Conservation (phyloP, 768 basidiomycete species). For the Leucocoprinus sp. region DNA sequence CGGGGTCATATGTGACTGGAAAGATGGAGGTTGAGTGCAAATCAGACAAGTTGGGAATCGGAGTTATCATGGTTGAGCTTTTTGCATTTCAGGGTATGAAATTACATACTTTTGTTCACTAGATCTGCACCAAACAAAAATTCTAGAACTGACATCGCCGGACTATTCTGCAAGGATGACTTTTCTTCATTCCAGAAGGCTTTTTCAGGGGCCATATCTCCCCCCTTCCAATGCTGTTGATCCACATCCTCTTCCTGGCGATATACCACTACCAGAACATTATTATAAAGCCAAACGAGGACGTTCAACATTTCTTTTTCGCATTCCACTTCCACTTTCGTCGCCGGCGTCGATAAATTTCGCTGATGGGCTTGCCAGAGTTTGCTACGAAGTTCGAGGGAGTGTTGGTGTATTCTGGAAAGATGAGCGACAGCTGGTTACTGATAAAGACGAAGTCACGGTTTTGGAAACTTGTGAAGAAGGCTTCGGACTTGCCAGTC, state of each 20-base stretch:
- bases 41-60: constrained; percentile 68
- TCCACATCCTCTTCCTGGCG: constrained; percentile 47
- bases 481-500: constrained; percentile 12
- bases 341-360: constrained; percentile 69
- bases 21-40: constrained; percentile 77
- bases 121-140: constrained; percentile 3
- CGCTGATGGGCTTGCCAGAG: constrained; percentile 56
- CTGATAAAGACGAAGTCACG: constrained; percentile 50
- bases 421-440: constrained; percentile 62
- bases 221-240: constrained; percentile 82
- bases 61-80: constrained; percentile 70
- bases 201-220: constrained; percentile 76
- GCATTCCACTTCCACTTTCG: constrained; percentile 58
- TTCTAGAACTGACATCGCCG: constrained; percentile 61
- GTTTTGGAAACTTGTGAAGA: constrained; percentile 50
- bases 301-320: constrained; percentile 71
- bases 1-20: constrained; percentile 59
- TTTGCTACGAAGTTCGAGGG: constrained; percentile 68
- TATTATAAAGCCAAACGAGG: constrained; percentile 74
- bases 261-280: constrained; percentile 51
- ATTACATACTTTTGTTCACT: constrained; percentile 10
- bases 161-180: constrained; percentile 77
- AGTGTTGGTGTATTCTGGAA: constrained; percentile 71
- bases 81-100: constrained; percentile 61
- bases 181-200: constrained; percentile 58